Base-by-base conservation (phyloP, 495 filamentous ascomycete species). In the Penicillium canescens region DNA sequence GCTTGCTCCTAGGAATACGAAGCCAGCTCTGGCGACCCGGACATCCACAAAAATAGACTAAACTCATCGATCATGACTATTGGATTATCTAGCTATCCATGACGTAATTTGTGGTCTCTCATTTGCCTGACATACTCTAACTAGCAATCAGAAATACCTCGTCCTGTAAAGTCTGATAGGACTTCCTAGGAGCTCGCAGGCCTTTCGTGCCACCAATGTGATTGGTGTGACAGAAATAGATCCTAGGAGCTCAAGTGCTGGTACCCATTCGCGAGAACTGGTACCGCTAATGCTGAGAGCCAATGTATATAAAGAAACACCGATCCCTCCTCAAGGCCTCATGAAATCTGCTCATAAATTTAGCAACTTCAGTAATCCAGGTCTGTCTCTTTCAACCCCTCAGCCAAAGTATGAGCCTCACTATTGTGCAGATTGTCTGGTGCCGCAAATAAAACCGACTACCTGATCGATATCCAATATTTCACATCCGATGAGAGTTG, bases 1-100 rank as follows among this genome's bases (percentile, higher is more conserved):
- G 28, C 49, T 51, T 51, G 28, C 49, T 42, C 49, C 49, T 51
- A 42, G 49, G 49, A 51, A 51, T 51, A 51, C 49, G 38, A 35
- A 16, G 35, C 35, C 31, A 51, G 18, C 49, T 51, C 38, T 51
- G 43, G 49, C 49, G 49, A 43, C 13, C 39, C 34, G 18, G 18
- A 42, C 39, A 51, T 42, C 28, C 28, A 13, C 38, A 51, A 43
- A 51, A 34, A 34, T 24, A 43, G 43, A 43, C 37, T 51, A 51
- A 39, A 51, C 37, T 5, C 20, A 38, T 48, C 49, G 48, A 16
- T 9, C 38, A 51, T 51, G 28, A 8, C 48, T 36, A 42, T 28
- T 42, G 31, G 14, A 43, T 51, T 14, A 24, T 51, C 39, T 42
- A 51, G 16, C 38, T 3, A 10, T 28, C 48, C 10, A 51, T 34